Evolutionary conservation across 306 rosid genomes (phyloP).

Genomic region (Crataegus laevigata): DNA sequence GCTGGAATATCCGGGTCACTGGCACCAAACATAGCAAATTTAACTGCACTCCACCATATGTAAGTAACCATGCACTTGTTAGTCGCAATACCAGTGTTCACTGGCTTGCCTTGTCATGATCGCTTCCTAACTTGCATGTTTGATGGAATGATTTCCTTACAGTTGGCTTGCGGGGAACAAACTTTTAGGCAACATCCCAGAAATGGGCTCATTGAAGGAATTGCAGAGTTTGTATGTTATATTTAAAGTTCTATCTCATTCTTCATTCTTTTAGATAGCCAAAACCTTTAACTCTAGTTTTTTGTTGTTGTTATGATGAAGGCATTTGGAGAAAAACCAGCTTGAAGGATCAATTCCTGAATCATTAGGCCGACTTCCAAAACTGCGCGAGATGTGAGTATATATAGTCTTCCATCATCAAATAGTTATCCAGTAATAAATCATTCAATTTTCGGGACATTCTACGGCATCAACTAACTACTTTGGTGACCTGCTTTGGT

Average conservation of each 20-base stretch:
- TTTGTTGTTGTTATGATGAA: slow-evolving; percentile 15
- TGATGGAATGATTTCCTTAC: slow-evolving; percentile 16
- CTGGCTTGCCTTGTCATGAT: not conserved
- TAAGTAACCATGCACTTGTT: slow-evolving; percentile 27
- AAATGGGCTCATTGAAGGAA: slow-evolving; percentile 44
- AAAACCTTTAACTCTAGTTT: slow-evolving; percentile 2
- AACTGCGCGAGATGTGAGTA: slow-evolving; percentile 62
- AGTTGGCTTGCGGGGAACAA: slow-evolving; percentile 77
- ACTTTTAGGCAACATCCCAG: slow-evolving; percentile 66
- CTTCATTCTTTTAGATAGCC: not conserved
- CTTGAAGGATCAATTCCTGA: slow-evolving; percentile 59
- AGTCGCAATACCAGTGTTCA: not conserved
- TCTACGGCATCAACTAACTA: not conserved
- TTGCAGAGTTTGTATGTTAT: slow-evolving; percentile 57
- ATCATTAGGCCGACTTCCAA: slow-evolving; percentile 40
- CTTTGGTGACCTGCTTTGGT: not conserved
- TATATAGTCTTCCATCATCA: not conserved
- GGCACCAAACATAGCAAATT: slow-evolving; percentile 39
- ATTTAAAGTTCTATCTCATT: not conserved
- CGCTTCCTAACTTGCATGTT: not conserved
- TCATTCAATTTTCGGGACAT: no score
- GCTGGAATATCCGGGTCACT: slow-evolving; percentile 53
- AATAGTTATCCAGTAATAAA: no score
- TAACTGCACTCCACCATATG: slow-evolving; percentile 55
- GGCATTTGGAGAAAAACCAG: slow-evolving; percentile 80